Base-by-base conservation (phyloP, 2,329 filamentous ascomycete species). In the Coniochaeta sp. region DNA sequence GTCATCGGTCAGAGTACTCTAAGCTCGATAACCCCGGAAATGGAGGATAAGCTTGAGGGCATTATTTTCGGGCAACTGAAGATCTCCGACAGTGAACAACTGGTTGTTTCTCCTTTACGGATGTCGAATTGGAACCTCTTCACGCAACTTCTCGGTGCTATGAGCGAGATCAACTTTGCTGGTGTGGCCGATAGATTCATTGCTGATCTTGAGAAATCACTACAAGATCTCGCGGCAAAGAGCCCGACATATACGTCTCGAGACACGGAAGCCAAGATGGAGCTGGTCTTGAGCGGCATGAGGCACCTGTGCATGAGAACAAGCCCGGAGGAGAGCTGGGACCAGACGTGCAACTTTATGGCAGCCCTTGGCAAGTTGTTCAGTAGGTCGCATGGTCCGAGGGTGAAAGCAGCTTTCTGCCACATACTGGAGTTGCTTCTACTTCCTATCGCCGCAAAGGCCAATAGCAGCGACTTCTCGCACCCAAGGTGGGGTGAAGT, bases 11-110 rank as follows among this genome's bases (percentile, higher is more conserved):
- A 98, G 73, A 97, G 91, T 68, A 93, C 83, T 31, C 77, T 98
- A 52, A 82, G 86, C 36, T 89, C 86, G 22, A 91, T 99, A 65
- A 96, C 90, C 6, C 80, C 86, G 1, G 93, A 97, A 66, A 96
- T 97, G 86, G 93, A 96, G 62, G 91, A 95, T 63, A 93, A 96
- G 66, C 80, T 99, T 5, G 93, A 98, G 71, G 91, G 88, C 64
- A 96, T 99, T 62, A 96, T 99, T 59, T 99, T 98, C 72, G 89
- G 89, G n/a, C 95, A 98, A 72, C 81, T 99, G 11, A 96, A 93
- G 69, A 89, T 89, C 54, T 89, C 92, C 8, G 93, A 98, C 62
- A 87, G 90, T 0, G 91, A 96, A 8, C 87, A 93, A 68, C 78
- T 93, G 3, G 79, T 86, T 63, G 80, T 88, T 9, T 96, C 92